Percentiles rank a stretch among this genome's conserved stretches.
phyloP scores from a whole-genome alignment of 225 moss, liverwort and hornwort genomes.

The Sphagnum tenellum region DNA sequence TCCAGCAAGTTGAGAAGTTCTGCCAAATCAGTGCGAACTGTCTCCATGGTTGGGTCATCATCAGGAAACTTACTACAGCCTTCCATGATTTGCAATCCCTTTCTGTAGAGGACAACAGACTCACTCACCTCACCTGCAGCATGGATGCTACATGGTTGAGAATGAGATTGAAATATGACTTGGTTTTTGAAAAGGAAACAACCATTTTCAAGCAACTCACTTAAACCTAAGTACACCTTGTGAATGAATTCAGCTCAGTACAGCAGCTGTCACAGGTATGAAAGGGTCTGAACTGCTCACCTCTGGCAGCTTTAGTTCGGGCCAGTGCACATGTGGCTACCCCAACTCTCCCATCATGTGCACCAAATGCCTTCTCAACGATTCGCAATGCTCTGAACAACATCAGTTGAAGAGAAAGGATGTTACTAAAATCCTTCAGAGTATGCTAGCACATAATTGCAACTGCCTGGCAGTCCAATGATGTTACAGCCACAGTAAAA shows the following conservation, averaged over 20 bases:
- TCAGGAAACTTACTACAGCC: constrained; percentile 60
- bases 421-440: no score
- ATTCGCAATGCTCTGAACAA: constrained; percentile 63
- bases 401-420: neutral
- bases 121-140: constrained; percentile 67
- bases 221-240: no score
- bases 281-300: constrained; percentile 12
- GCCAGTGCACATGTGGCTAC: constrained; percentile 87
- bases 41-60: constrained; percentile 75
- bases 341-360: constrained; percentile 67
- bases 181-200: no score
- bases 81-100: constrained; percentile 67
- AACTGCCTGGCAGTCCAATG: no score
- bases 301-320: constrained; percentile 53
- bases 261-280: neutral
- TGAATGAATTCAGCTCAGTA: no score
- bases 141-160: neutral
- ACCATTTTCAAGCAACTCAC: no score
- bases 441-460: no score
- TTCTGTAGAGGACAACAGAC: constrained; percentile 57
- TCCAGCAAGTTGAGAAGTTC: constrained; percentile 64
- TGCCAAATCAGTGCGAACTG: constrained; percentile 82
- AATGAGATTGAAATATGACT: no score
- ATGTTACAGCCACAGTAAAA: no score
- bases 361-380: constrained; percentile 54